Percentiles rank a stretch among this genome's conserved stretches.
Evolutionary conservation across 148 eudicot genomes (phyloP).

Genomic region (Linanthus parryae): DNA sequence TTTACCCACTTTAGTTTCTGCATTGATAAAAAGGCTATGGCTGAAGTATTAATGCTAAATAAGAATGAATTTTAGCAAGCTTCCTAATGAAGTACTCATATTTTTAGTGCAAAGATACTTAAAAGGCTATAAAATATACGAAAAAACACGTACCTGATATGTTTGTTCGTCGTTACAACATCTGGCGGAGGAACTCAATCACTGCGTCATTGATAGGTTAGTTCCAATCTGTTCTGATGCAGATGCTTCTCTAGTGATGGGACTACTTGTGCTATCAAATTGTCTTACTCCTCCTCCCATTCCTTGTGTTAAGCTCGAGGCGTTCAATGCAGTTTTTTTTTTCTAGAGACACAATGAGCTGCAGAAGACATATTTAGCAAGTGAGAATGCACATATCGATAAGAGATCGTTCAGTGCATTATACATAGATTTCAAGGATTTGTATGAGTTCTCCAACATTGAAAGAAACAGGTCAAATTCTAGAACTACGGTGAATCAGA

Average conservation of each 20-base stretch:
- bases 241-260: neutral
- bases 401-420: too few relatives aligned
- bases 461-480: too few relatives aligned
- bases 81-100: neutral
- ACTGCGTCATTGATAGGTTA: neutral
- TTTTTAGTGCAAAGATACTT: neutral
- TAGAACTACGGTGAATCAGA: too few relatives aligned
- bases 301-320: neutral
- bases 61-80: neutral
- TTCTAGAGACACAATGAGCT: slow-evolving; percentile 7
- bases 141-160: slow-evolving; percentile 9
- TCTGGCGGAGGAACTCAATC: neutral
- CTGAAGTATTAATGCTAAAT: neutral
- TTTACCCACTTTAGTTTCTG: too few relatives aligned
- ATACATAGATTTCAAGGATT: too few relatives aligned
- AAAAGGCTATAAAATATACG: neutral
- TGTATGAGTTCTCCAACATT: too few relatives aligned
- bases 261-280: neutral
- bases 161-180: slow-evolving; percentile 2
- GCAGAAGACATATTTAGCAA: neutral
- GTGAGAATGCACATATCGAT: too few relatives aligned
- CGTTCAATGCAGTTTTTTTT: slow-evolving; percentile 5
- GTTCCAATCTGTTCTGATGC: neutral
- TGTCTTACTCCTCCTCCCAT: neutral
- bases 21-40: too few relatives aligned